Conservation (phyloP, 2,329 filamentous ascomycete species). For the Fusarium avenaceum region DNA sequence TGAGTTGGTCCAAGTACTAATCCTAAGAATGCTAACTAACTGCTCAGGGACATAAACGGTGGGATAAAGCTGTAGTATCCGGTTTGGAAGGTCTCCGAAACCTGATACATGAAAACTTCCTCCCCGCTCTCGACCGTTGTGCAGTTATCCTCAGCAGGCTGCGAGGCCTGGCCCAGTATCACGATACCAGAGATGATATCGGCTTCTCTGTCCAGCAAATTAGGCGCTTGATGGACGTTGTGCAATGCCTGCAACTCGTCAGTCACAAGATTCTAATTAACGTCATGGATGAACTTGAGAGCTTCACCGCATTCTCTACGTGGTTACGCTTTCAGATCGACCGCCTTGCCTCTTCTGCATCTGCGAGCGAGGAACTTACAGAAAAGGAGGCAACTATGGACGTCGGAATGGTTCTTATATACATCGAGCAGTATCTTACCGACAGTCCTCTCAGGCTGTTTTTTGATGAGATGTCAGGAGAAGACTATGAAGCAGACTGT, state of each 20-base stretch:
- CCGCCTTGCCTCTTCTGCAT: conserved; percentile 73
- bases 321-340: conserved; percentile 91
- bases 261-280: conserved; percentile 79
- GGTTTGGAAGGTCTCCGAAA: conserved; percentile 83
- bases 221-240: conserved; percentile 75
- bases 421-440: conserved; percentile 79
- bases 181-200: conserved; percentile 74
- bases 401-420: conserved; percentile 77
- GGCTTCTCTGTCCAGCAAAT: conserved; percentile 76
- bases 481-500: conserved; percentile 65
- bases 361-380: conserved; percentile 76
- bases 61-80: conserved; percentile 87
- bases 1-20: conserved; percentile 56
- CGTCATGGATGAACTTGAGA: conserved; percentile 80
- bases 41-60: conserved; percentile 85
- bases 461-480: conserved; percentile 64
- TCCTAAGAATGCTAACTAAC: conserved; percentile 34
- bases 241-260: conserved; percentile 81
- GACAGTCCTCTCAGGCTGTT: conserved; percentile 75
- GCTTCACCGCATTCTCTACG: conserved; percentile 82
- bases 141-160: conserved; percentile 85
- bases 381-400: conserved; percentile 85
- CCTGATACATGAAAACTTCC: conserved; percentile 86
- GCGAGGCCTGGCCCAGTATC: conserved; percentile 84
- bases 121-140: conserved; percentile 88